These are phyloP conservation scores for Boletus pseudo-olivaceus DNA, from an alignment of 768 basidiomycete genomes.

Conservation along the genomic window DNA sequence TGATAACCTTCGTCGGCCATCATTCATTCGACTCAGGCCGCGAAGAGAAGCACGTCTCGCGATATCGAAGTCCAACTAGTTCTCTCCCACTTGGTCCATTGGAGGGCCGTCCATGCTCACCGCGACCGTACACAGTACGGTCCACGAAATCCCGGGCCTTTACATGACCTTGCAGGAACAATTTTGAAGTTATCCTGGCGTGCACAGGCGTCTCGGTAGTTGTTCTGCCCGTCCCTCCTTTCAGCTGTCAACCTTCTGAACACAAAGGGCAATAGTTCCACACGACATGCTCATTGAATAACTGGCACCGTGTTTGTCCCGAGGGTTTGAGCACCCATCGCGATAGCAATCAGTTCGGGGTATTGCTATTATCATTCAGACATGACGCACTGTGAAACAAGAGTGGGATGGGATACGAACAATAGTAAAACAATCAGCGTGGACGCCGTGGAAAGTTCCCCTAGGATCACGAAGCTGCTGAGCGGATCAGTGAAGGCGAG, in stretches of 20 bases:
- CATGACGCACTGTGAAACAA: not conserved
- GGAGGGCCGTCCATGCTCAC: not conserved
- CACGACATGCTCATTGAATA: not conserved
- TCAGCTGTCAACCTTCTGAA: not conserved
- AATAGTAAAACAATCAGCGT: not conserved
- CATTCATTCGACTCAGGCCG: conserved; percentile 8
- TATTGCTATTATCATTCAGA: not conserved
- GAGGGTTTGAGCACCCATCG: too few relatives aligned
- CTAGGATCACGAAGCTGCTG: not conserved
- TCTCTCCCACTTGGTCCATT: not conserved
- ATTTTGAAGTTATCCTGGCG: not conserved
- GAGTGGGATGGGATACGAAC: not conserved
- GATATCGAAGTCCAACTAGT: not conserved
- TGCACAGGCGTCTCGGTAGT: not conserved
- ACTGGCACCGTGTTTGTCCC: not conserved
- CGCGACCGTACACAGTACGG: not conserved
- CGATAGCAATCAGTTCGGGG: not conserved
- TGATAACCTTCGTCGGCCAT: conserved; percentile 27
- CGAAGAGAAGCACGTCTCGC: conserved; percentile 13
- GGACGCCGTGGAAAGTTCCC: not conserved
- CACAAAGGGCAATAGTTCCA: not conserved
- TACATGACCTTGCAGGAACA: not conserved
- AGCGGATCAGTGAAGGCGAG: not conserved
- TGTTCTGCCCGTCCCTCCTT: not conserved
- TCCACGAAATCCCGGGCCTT: not conserved